These are phyloP conservation scores for Fraxinus ornus DNA, from an alignment of 305 asterid species.

Conservation along the genomic window DNA sequence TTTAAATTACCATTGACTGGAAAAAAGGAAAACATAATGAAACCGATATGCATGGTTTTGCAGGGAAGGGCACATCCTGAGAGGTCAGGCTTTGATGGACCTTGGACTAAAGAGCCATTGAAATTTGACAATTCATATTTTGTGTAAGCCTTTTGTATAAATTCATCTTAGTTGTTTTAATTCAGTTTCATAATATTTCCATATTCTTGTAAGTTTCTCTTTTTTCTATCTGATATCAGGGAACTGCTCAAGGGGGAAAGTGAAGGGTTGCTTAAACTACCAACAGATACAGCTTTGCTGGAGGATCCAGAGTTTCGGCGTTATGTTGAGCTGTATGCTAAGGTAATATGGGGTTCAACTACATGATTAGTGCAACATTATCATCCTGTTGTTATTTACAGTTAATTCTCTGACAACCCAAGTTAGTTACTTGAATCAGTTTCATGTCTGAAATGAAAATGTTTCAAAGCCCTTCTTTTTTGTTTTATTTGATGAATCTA, in stretches of 20 bases:
- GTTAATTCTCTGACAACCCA: background rate
- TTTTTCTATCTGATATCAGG: constrained; percentile 21
- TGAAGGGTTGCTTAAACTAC: constrained; percentile 48
- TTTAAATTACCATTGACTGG: background rate
- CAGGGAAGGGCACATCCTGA: constrained; percentile 58
- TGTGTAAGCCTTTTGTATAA: constrained; percentile 29
- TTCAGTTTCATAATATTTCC: background rate
- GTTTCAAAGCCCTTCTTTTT: background rate
- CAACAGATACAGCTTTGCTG: constrained; percentile 41
- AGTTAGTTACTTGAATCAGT: background rate
- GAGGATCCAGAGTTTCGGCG: constrained; percentile 44
- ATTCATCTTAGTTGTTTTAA: background rate
- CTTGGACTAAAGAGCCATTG: constrained; percentile 49
- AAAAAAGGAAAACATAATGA: background rate
- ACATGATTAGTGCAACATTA: background rate
- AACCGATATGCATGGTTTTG: constrained; percentile 12
- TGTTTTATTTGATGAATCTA: background rate
- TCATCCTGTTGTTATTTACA: background rate
- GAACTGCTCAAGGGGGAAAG: constrained; percentile 47
- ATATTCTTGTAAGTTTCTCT: background rate
- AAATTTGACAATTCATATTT: constrained; percentile 53
- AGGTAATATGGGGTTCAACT: constrained; percentile 28
- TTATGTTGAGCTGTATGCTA: constrained; percentile 50
- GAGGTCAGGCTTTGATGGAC: constrained; percentile 53
- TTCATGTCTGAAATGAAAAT: background rate